These are phyloP conservation scores for Ophiostoma novo-ulmi DNA, from an alignment of 2,329 filamentous ascomycete species.

Conservation along the genomic window DNA sequence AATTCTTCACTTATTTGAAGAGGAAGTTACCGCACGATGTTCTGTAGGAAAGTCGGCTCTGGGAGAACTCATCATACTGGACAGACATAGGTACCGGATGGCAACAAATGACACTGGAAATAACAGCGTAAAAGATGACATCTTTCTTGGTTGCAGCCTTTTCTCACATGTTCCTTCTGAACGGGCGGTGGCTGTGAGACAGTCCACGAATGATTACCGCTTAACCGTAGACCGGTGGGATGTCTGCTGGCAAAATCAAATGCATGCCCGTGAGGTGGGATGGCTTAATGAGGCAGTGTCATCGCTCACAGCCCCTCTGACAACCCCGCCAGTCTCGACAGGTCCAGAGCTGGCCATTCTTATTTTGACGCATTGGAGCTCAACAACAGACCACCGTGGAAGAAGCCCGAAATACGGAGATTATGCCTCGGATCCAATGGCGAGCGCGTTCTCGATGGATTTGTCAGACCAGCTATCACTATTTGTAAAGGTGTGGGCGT, in stretches of 20 bases:
- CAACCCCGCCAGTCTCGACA: background rate
- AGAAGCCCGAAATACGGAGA: background rate
- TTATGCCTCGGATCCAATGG: background rate
- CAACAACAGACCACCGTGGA: background rate
- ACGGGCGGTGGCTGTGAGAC: background rate
- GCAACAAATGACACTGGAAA: background rate
- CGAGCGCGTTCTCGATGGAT: background rate
- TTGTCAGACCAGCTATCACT: background rate
- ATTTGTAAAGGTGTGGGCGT: background rate
- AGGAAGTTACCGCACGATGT: background rate
- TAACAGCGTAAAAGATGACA: background rate
- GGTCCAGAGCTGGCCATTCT: background rate
- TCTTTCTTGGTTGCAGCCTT: background rate
- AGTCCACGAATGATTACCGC: background rate
- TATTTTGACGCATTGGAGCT: background rate
- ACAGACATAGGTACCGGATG: background rate
- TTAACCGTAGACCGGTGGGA: background rate
- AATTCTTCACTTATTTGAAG: background rate
- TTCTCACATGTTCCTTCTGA: background rate
- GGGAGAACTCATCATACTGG: background rate
- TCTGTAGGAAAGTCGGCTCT: background rate
- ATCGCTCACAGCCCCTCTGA: background rate
- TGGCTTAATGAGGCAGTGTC: constrained; percentile 1
- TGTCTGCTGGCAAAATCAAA: background rate
- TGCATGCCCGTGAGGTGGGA: background rate